Evolutionary conservation across 1,284 basidiomycete genomes (phyloP), one percentile per base, ranked within the genome.

Genomic region (Leccinum solheimii): DNA sequence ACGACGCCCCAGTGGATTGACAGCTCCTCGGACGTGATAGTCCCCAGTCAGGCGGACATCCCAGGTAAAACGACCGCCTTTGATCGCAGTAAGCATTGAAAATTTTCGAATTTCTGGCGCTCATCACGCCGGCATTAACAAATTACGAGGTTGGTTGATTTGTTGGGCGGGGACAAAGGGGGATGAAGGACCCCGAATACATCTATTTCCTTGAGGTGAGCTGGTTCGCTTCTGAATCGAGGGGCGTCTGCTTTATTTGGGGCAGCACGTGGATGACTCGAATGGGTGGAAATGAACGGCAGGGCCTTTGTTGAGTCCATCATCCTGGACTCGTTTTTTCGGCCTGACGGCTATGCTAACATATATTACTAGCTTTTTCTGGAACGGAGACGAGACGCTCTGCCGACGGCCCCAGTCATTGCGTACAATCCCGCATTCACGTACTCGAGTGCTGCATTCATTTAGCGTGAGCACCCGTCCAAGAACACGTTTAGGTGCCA

Each of bases 381-480:
- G 43, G 63, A 56, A 68, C 68, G 71, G 69, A 70, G 55, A 64
- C 64, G 59, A 70, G 59, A 55, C 36, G 55, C 57, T 68, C 59
- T 66, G 66, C 71, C 69, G 66, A 73, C 68, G 69, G 64, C 19
- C 60, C 40, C 52, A 56, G 56, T 27, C 45, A 58, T 68, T 59
- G 61, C 56, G 49, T 67, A 67, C 68, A 67, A 61, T 62, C 55
- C 66, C 66, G 68, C 61, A 53, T 72, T 67, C 69, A 70, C 70
- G 68, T 69, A 73, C 61, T 65, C 26, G 56, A 58, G 34, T 66
- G 62, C 57, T 58, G 48, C 48, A 58, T 70, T 69, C 69, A 67
- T 70, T 64, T 72, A 36, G 21, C 70, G 32, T 57, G 66, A 60
- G 59, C 68, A 62, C 53, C 59, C 67, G 45, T 67, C 61, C 55